A percentile compares a stretch with the other conserved stretches of the same genome.
These are phyloP conservation scores for Mycena amicta DNA, from an alignment of 768 basidiomycete species.

Conservation along the genomic window DNA sequence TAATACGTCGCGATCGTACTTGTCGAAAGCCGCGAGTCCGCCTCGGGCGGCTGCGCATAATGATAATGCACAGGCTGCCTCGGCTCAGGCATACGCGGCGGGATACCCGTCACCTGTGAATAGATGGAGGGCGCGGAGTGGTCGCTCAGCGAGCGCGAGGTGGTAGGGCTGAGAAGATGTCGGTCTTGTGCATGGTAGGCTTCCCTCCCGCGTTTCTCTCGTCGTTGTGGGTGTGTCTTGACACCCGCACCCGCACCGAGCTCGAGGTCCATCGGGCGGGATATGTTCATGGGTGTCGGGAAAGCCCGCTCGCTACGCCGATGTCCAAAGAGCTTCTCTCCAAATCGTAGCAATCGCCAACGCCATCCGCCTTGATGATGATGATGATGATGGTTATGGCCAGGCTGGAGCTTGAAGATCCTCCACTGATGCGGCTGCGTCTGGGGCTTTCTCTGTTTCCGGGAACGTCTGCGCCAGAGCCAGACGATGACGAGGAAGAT, in stretches of 20 bases:
- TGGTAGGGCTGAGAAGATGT: constrained; percentile 11
- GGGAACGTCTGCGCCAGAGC: constrained; percentile 72
- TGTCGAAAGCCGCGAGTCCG: constrained; percentile 48
- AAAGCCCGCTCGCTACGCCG: constrained; percentile 20
- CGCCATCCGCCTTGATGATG: constrained; percentile 48
- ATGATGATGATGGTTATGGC: constrained; percentile 41
- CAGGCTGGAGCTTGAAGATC: constrained; percentile 49
- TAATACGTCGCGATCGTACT: constrained; percentile 37
- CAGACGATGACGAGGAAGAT: constrained; percentile 68
- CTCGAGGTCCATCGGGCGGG: constrained; percentile 35
- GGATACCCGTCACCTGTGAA: constrained; percentile 60
- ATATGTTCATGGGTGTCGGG: constrained; percentile 12
- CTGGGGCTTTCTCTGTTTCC: constrained; percentile 50
- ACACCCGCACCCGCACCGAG: constrained; percentile 43
- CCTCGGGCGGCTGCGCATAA: constrained; percentile 20
- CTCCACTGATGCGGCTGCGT: constrained; percentile 44
- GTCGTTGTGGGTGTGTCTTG: constrained; percentile 25
- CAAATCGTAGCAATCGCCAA: constrained; percentile 43
- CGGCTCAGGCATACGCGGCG: constrained; percentile 59
- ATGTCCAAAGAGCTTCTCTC: constrained; percentile 49
- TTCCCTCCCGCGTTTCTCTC: constrained; percentile 17
- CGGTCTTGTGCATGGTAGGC: constrained; percentile 33
- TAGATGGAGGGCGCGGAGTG: constrained; percentile 53
- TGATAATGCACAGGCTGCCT: constrained; percentile 49
- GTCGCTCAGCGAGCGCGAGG: constrained; percentile 27